Base-by-base conservation (phyloP, 1,139 yeast species). In the Yamadazyma atmosphaerica region DNA sequence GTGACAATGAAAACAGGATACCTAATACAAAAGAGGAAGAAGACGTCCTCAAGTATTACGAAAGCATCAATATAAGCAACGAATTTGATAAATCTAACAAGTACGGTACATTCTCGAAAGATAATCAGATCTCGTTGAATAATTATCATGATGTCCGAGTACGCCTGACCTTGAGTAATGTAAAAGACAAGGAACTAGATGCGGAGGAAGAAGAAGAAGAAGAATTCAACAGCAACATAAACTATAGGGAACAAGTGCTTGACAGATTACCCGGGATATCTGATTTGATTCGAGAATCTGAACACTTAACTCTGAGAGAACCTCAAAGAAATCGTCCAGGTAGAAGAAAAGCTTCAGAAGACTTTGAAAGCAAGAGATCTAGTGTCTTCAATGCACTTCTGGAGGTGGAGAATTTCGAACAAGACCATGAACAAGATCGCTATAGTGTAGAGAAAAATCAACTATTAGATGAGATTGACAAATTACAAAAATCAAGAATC, bases 401-500 rank as follows among this genome's bases (percentile, higher is more conserved):
- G 11, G 31, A 28, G 9, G 38, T 67, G 3, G 54, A 53, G 26
- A 36, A 41, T 8, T 47, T 37, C 40, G 44, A 45, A 28, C 29
- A 15, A 4, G 17, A 32, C 2, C 21, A 39, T 16, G 31, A 32
- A 18, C 28, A 24, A 4, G 41, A 60, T 22, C 42, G 55, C 11
- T 43, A 45, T 10, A 44, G 45, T 19, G 17, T 11, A 8, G 43
- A 42, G n/a, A 46, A 45, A 29, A 48, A 49, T 17, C 40, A 44
- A 8, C 49, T 69, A 12, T 42, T 68, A 17, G 41, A 50, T n/a
- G 51, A 58, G 35, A 49, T 71, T 18, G 42, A 53, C 12, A 47
- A 54, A 37, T 53, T 72, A 19, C 52, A 58, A 28, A 38, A 49
- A 2, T 61, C 70, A 4, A 56, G 49, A 16, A 50, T 71, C 1